A percentile compares a stretch with the other conserved stretches of the same genome.
phyloP scores from a whole-genome alignment of 164 flowering plant genomes.

The Vitis labrusca region DNA sequence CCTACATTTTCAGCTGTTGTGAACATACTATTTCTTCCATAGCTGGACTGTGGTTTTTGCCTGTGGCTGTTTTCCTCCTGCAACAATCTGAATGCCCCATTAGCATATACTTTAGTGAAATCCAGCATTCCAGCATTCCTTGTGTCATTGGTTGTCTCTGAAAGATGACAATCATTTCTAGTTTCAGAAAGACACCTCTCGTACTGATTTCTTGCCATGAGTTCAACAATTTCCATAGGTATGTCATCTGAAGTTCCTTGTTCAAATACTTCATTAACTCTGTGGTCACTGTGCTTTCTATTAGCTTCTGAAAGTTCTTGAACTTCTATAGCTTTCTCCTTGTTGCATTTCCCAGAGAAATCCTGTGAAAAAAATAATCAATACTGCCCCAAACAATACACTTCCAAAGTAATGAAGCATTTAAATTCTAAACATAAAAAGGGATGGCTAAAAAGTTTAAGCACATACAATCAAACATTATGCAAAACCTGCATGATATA shows the following conservation, averaged over 20 bases:
- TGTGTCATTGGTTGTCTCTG: constrained; percentile 14
- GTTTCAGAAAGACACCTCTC: constrained; percentile 55
- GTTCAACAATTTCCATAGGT: constrained; percentile 88
- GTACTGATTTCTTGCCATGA: constrained; percentile 73
- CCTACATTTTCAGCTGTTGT: constrained; percentile 12
- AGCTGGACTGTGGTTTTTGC: constrained; percentile 20
- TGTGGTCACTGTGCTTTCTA: constrained; percentile 18
- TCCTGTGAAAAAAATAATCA: constrained; percentile 24
- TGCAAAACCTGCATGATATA: too few relatives aligned
- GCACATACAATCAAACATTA: too few relatives aligned
- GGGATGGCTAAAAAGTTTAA: too few relatives aligned
- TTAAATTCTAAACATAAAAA: too few relatives aligned
- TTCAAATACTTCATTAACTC: constrained; percentile 25
- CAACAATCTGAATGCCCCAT: constrained; percentile 17
- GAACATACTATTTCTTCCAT: constrained; percentile 18
- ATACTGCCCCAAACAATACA: neutral
- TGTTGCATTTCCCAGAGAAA: constrained; percentile 21
- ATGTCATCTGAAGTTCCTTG: constrained; percentile 57
- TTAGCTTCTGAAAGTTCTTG: constrained; percentile 19
- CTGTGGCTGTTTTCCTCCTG: constrained; percentile 18
- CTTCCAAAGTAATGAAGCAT: too few relatives aligned
- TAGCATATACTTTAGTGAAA: constrained; percentile 22
- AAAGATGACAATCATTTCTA: constrained; percentile 19
- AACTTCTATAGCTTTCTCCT: constrained; percentile 15
- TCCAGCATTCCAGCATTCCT: constrained; percentile 17